Evolutionary conservation across 1,139 yeast species (phyloP).

Genomic region (Debaryomycetaceae sp.): DNA sequence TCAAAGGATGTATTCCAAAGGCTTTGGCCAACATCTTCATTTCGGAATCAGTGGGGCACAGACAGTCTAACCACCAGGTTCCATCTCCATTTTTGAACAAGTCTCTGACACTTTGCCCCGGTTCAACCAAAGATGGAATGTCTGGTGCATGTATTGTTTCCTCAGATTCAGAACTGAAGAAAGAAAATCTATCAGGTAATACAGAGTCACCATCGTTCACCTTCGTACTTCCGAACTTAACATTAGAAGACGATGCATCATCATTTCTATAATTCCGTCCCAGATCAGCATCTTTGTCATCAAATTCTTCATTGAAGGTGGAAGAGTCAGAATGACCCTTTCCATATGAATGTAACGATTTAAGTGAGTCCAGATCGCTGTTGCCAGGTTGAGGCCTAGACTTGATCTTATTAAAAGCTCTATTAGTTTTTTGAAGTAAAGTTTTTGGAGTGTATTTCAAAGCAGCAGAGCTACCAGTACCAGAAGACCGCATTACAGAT

Average conservation of each 20-base stretch:
- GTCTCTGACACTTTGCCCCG: constrained; percentile 62
- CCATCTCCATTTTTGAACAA: constrained; percentile 63
- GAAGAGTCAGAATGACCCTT: constrained; percentile 19
- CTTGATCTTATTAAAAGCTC: constrained; percentile 7
- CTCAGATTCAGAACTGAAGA: constrained; percentile 76
- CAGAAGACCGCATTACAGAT: constrained; percentile 19
- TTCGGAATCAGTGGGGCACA: constrained; percentile 66
- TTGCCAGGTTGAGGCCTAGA: constrained; percentile 4
- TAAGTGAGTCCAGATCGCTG: constrained; percentile 6
- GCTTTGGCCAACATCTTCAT: constrained; percentile 65
- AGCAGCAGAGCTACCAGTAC: constrained; percentile 41
- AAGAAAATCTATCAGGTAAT: constrained; percentile 73
- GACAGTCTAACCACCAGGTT: constrained; percentile 76
- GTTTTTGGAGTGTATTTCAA: constrained; percentile 57
- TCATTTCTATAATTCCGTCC: constrained; percentile 4
- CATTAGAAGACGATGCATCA: constrained; percentile 22
- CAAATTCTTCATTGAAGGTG: constrained; percentile 18
- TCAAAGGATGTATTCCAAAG: constrained; percentile 77
- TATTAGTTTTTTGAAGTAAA: constrained; percentile 23
- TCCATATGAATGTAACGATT: constrained; percentile 4
- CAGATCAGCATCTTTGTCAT: constrained; percentile 9
- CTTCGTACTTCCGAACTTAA: constrained; percentile 34
- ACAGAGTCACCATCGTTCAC: constrained; percentile 21
- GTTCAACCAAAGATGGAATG: constrained; percentile 66
- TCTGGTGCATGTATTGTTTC: constrained; percentile 91